Conservation (phyloP, 176 grass and related monocot species). For the Lolium rigidum region DNA sequence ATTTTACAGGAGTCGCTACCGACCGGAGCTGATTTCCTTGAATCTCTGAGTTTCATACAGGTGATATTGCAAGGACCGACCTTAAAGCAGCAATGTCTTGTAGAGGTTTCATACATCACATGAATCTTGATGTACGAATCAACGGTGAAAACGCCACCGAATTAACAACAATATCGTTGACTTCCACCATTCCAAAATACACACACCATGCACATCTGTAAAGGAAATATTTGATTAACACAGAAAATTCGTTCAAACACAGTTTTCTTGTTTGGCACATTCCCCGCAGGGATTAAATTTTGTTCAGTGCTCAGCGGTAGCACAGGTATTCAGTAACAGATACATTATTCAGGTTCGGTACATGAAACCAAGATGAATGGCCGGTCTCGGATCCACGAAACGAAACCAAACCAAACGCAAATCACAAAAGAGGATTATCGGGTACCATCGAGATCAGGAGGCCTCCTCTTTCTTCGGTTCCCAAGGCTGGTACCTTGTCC, state of each 20-base stretch:
- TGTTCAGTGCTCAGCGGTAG: not conserved
- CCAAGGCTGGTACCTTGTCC: slow-evolving; percentile 89
- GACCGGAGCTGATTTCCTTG: too few relatives aligned
- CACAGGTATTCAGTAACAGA: not conserved
- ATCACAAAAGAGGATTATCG: slow-evolving; percentile 28
- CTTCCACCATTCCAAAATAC: not conserved
- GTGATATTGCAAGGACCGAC: too few relatives aligned
- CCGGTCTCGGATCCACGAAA: too few relatives aligned
- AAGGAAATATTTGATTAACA: not conserved
- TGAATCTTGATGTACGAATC: too few relatives aligned
- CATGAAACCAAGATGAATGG: too few relatives aligned
- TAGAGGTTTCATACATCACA: too few relatives aligned
- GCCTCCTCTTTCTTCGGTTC: slow-evolving; percentile 68
- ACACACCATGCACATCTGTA: not conserved
- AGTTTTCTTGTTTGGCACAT: not conserved
- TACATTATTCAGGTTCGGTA: slow-evolving; percentile 51
- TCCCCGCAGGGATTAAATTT: not conserved
- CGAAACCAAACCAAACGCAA: slow-evolving; percentile 11
- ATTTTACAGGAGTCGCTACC: too few relatives aligned
- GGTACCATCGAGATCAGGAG: slow-evolving; percentile 16
- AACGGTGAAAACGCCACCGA: too few relatives aligned
- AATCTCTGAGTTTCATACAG: too few relatives aligned
- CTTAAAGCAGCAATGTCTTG: too few relatives aligned
- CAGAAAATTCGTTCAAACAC: not conserved
- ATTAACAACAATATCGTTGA: not conserved